phyloP scores from a whole-genome alignment of 2,329 filamentous ascomycete genomes.

The Shiraia sp. region DNA sequence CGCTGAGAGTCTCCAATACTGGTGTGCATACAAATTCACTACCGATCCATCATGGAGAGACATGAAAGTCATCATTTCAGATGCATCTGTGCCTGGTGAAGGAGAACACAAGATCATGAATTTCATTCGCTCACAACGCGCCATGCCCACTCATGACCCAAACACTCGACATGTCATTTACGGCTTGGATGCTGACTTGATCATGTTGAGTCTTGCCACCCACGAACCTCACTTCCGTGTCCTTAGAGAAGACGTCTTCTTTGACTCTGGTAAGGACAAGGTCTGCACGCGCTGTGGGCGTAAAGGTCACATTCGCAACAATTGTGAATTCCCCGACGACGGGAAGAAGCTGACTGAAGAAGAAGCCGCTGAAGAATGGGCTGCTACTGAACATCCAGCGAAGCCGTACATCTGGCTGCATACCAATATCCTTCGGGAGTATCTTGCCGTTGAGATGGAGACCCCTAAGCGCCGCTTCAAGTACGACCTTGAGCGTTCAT shows the following conservation, averaged over 20 bases:
- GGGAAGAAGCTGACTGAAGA: constrained; percentile 79
- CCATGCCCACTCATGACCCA: constrained; percentile 87
- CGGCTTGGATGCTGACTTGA: constrained; percentile 94
- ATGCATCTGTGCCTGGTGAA: constrained; percentile 95
- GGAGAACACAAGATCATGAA: constrained; percentile 99
- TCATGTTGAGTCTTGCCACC: constrained; percentile 96
- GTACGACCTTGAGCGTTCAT: constrained; percentile 89
- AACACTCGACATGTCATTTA: constrained; percentile 99
- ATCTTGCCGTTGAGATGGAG: constrained; percentile 85
- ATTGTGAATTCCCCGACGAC: constrained; percentile 60
- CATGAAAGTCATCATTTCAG: constrained; percentile 96
- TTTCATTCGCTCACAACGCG: constrained; percentile 90
- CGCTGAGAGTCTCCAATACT: constrained; percentile 86
- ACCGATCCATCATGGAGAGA: constrained; percentile 91
- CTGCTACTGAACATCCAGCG: constrained; percentile 50
- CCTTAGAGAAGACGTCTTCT: constrained; percentile 94
- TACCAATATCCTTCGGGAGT: constrained; percentile 88
- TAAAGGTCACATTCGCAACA: constrained; percentile 84
- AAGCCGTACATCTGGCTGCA: constrained; percentile 99
- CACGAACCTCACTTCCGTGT: constrained; percentile 98
- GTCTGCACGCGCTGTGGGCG: constrained; percentile 92
- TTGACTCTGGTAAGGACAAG: constrained; percentile 80
- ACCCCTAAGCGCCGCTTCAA: constrained; percentile 81
- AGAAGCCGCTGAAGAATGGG: constrained; percentile 60
- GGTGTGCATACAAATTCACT: constrained; percentile 97